Percentiles rank a stretch among this genome's conserved stretches.
Evolutionary conservation across 345 rosid genomes (phyloP).

Genomic region (Gossypium australe): DNA sequence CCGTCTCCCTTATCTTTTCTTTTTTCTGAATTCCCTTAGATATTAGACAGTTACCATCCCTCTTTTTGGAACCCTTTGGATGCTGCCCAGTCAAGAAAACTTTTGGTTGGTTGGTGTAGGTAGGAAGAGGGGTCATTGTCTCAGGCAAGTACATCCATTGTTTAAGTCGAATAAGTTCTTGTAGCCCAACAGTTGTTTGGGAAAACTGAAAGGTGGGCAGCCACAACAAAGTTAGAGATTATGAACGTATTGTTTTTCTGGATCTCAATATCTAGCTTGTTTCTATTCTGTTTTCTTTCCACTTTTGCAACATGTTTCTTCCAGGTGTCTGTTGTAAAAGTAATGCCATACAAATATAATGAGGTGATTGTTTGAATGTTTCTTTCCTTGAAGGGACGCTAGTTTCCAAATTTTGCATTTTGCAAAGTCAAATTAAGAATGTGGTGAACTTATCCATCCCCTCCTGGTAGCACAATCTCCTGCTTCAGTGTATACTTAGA

Average conservation of each 20-base stretch:
- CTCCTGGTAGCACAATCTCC: neutral
- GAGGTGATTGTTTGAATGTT: neutral
- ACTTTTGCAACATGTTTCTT: neutral
- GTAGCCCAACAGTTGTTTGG: neutral
- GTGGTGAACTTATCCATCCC: neutral
- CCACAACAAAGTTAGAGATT: neutral
- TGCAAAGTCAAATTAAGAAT: neutral
- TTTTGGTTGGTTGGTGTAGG: neutral
- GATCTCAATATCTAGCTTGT: neutral
- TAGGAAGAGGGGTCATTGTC: neutral
- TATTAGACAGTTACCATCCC: neutral
- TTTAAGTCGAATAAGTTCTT: neutral
- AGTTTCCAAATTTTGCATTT: neutral
- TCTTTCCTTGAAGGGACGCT: neutral
- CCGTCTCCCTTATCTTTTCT: neutral
- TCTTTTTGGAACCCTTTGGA: neutral
- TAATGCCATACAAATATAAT: neutral
- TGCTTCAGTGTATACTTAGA: neutral
- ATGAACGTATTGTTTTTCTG: neutral
- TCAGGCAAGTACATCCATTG: neutral
- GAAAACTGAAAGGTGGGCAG: neutral
- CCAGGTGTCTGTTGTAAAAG: neutral
- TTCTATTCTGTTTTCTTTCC: neutral
- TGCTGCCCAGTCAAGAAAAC: neutral
- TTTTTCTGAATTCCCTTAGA: neutral